Base-by-base conservation (phyloP, 163 green algal genomes). In the Coccomyxa subellipsoidea region DNA sequence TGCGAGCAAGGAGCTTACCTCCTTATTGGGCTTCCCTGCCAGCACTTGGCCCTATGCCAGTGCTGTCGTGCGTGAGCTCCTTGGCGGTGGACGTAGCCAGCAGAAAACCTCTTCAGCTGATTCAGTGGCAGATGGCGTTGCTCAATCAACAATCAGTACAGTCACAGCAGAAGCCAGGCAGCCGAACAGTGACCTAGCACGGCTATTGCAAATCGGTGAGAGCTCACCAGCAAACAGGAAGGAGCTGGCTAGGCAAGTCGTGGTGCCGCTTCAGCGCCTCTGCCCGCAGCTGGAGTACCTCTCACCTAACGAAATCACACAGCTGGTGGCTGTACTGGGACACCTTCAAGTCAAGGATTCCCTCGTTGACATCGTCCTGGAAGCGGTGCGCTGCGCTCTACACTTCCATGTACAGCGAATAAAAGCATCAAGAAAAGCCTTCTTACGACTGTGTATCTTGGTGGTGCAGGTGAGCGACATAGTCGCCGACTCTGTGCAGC, bases 11-110 rank as follows among this genome's bases (percentile, higher is more conserved):
- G 66, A 73, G 29, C 66, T 73, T 73, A 34, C 66, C 32, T 34
- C 27, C 1, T 34, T 36, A 23, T 23, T 73, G 29, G n/a, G 66
- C 7, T 34, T 73, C 29, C 66, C 66, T 35, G 21, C 66, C 10
- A 34, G 8, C 66, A 34, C 29, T 73, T 73, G 66, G 66, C 66
- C 66, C 15, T n/a, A 35, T 34, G 66, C 66, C 21, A 73, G 66
- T 73, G 66, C 66, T 18, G 66, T 73, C 15, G 66, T 73, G 27
- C 66, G 66, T n/a, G 66, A 73, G 66, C 66, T 73, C 18, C 66
- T 73, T 18, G 27, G 29, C 21, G 66, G 66, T 73, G n/a, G 66
- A 59, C 47, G 47, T 27, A 59, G 47, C 23, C 47, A 59, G 47
- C 21, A 12, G 47, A 59, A 18, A 12, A 59, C 47, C 21, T 7